phyloP scores from a whole-genome alignment of 306 rosid genomes.

The Pachyrhizus erosus region DNA sequence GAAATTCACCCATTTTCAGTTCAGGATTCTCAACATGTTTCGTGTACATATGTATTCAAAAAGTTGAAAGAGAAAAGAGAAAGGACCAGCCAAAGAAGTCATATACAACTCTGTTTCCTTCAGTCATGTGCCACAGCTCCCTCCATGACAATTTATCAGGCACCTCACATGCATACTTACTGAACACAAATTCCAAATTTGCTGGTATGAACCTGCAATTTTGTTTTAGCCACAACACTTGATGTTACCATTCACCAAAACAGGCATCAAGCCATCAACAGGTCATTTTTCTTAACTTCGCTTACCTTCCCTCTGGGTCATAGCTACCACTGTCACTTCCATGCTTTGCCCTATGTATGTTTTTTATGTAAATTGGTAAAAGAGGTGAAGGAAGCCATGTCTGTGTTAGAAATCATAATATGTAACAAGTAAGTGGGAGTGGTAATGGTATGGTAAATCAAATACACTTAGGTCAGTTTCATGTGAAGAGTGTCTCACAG shows the following conservation, averaged over 20 bases:
- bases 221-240: constrained; percentile 14
- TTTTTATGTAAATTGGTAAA: constrained; percentile 67
- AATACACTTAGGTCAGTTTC: not conserved
- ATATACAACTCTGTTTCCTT: constrained; percentile 65
- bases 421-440: constrained; percentile 1
- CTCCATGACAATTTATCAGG: constrained; percentile 65
- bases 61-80: not conserved
- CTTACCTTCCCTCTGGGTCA: constrained; percentile 86
- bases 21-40: not conserved
- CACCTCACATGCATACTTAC: constrained; percentile 66
- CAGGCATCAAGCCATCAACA: not conserved
- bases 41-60: not conserved
- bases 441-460: not conserved
- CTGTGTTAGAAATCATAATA: constrained; percentile 46
- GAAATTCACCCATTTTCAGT: not conserved
- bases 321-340: constrained; percentile 75
- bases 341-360: constrained; percentile 75
- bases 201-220: constrained; percentile 72
- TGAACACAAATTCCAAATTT: constrained; percentile 72
- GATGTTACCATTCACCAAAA: not conserved
- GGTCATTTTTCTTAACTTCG: not conserved
- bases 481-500: constrained; percentile 55
- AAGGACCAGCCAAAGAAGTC: constrained; percentile 81
- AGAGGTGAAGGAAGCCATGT: constrained; percentile 83
- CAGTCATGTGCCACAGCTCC: constrained; percentile 84